phyloP scores from a whole-genome alignment of 164 flowering plant genomes.

The Aristolochia fimbriata region DNA sequence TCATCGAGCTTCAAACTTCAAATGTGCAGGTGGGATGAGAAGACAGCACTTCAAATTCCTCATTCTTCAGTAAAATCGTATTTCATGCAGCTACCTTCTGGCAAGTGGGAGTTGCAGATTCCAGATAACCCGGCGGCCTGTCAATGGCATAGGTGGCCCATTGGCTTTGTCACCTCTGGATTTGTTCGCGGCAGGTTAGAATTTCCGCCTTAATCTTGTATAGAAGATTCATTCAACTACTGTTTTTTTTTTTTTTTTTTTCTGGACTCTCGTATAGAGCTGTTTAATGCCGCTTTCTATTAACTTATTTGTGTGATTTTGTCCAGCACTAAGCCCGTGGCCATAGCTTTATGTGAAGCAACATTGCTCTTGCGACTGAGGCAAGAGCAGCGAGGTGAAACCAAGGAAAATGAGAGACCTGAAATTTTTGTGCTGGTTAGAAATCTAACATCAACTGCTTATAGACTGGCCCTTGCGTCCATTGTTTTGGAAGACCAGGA shows the following conservation, averaged over 20 bases:
- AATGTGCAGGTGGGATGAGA: conserved; percentile 17
- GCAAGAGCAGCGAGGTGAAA: conserved; percentile 59
- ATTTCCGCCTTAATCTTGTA: neutral
- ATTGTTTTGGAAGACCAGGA: conserved; percentile 58
- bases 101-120: conserved; percentile 51
- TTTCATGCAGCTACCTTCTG: conserved; percentile 39
- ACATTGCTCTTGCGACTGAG: conserved; percentile 46
- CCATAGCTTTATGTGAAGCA: conserved; percentile 64
- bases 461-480: conserved; percentile 68
- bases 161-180: conserved; percentile 87
- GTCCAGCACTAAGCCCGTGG: conserved; percentile 60
- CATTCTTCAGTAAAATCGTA: conserved; percentile 32
- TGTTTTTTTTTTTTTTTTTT: neutral
- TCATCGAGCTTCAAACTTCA: too few relatives aligned
- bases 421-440: conserved; percentile 72
- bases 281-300: neutral
- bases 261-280: neutral
- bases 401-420: conserved; percentile 31
- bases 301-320: neutral
- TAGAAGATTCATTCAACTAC: too few relatives aligned
- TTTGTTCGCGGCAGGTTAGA: conserved; percentile 83
- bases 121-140: conserved; percentile 36
- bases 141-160: conserved; percentile 55
- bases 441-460: conserved; percentile 66
- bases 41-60: conserved; percentile 44